Percentiles rank a stretch among this genome's conserved stretches.
Evolutionary conservation across 441 rosid species (phyloP).

Genomic region (Adansonia grandidieri): DNA sequence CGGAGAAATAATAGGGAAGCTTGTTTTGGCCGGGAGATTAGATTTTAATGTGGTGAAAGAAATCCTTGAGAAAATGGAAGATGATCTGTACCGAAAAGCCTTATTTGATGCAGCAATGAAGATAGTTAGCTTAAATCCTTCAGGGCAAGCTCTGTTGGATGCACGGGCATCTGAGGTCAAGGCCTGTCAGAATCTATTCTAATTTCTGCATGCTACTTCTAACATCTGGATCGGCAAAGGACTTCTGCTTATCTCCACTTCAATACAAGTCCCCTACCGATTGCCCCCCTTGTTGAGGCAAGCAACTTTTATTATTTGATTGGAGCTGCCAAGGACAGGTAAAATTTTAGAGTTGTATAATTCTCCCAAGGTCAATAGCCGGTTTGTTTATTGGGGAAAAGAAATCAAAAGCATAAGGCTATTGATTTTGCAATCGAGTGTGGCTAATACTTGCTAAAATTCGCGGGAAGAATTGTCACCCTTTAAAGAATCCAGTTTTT

Average conservation of each 20-base stretch:
- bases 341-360: constrained; percentile 46
- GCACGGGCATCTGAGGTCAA: constrained; percentile 60
- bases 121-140: constrained; percentile 39
- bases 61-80: constrained; percentile 69
- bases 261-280: not conserved
- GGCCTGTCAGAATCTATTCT: constrained; percentile 57
- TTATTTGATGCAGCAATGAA: constrained; percentile 59
- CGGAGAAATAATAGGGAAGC: constrained; percentile 73
- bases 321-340: constrained; percentile 38
- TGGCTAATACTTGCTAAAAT: constrained; percentile 1
- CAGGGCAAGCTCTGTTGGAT: constrained; percentile 48
- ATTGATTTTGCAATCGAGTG: constrained; percentile 43
- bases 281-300: constrained; percentile 16
- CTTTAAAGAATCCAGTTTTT: constrained; percentile 36
- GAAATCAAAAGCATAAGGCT: constrained; percentile 31
- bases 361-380: constrained; percentile 37
- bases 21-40: constrained; percentile 54
- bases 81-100: constrained; percentile 53
- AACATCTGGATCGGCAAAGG: constrained; percentile 21
- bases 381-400: constrained; percentile 41
- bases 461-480: constrained; percentile 39
- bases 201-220: constrained; percentile 19
- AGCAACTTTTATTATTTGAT: constrained; percentile 43
- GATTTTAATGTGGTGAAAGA: constrained; percentile 62
- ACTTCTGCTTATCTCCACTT: constrained; percentile 25